Conservation (phyloP, 371 early-diverging fungal genomes). For the Rhizopus sp. region DNA sequence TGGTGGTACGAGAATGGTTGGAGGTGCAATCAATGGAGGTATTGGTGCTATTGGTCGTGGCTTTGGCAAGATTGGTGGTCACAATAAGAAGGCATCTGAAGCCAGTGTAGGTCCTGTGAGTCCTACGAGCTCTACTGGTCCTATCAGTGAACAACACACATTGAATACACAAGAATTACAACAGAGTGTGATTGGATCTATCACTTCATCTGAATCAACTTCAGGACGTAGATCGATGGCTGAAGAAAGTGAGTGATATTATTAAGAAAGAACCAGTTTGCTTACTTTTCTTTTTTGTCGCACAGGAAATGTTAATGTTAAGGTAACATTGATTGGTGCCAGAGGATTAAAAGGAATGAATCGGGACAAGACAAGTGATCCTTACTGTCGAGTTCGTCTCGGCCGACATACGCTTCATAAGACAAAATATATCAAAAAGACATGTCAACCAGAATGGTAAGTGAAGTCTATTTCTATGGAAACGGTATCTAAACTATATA, state of each 20-base stretch:
- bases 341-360: conserved; percentile 46
- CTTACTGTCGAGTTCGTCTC: conserved; percentile 42
- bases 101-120: conserved; percentile 1
- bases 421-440: conserved; percentile 73
- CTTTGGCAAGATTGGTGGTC: conserved; percentile 20
- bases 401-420: conserved; percentile 61
- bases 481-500: neutral
- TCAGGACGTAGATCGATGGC: conserved; percentile 16
- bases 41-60: conserved; percentile 27
- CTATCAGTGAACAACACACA: neutral
- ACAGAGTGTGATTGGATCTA: conserved; percentile 1
- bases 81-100: conserved; percentile 13
- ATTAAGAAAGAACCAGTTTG: neutral
- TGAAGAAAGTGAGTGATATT: conserved; percentile 15
- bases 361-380: conserved; percentile 48
- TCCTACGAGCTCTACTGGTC: neutral
- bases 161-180: neutral
- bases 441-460: conserved; percentile 62
- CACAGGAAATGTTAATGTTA: conserved; percentile 32
- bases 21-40: conserved; percentile 30
- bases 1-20: conserved; percentile 13
- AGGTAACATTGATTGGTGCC: conserved; percentile 45
- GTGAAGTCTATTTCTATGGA: neutral
- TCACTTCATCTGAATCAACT: conserved; percentile 9
- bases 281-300: too few species aligned